A percentile compares a stretch with the other conserved stretches of the same genome.
phyloP scores from a whole-genome alignment of 2,329 filamentous ascomycete genomes.

The Botryotinia convoluta region DNA sequence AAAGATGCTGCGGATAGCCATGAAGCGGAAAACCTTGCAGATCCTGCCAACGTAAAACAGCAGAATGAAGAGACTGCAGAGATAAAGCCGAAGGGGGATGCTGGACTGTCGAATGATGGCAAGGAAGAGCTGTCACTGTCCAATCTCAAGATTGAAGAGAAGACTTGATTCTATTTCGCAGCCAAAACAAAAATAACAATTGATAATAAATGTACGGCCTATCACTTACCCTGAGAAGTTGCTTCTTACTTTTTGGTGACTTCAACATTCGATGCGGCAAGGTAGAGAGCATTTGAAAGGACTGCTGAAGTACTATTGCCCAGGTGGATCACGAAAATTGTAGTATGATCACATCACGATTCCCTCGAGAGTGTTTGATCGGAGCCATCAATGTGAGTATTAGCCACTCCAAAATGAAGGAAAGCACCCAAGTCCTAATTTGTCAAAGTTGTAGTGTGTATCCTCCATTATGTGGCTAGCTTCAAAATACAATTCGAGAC shows the following conservation, averaged over 20 bases:
- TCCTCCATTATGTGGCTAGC: not conserved
- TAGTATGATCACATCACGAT: not conserved
- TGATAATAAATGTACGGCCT: not conserved
- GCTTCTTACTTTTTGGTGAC: slow-evolving; percentile 1
- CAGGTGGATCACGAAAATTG: not conserved
- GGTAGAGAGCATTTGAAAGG: not conserved
- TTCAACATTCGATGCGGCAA: not conserved
- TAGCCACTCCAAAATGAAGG: not conserved
- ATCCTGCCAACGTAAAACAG: not conserved
- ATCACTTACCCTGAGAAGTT: not conserved
- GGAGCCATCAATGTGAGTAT: not conserved
- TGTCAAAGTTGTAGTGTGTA: not conserved
- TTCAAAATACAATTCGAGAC: not conserved
- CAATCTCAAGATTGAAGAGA: slow-evolving; percentile 32
- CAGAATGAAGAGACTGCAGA: not conserved
- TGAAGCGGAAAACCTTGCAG: not conserved
- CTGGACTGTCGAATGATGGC: slow-evolving; percentile 7
- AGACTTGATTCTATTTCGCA: slow-evolving; percentile 31
- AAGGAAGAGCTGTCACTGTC: slow-evolving; percentile 25
- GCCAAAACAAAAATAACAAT: not conserved
- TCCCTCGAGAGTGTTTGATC: not conserved
- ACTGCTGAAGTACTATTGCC: not conserved
- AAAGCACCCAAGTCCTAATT: not conserved
- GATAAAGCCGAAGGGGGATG: not conserved
- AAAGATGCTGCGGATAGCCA: slow-evolving; percentile 23